Percentiles rank a stretch among this genome's conserved stretches.
Evolutionary conservation across 2,329 filamentous ascomycete species (phyloP).

Genomic region (Fusarium abutilonis): DNA sequence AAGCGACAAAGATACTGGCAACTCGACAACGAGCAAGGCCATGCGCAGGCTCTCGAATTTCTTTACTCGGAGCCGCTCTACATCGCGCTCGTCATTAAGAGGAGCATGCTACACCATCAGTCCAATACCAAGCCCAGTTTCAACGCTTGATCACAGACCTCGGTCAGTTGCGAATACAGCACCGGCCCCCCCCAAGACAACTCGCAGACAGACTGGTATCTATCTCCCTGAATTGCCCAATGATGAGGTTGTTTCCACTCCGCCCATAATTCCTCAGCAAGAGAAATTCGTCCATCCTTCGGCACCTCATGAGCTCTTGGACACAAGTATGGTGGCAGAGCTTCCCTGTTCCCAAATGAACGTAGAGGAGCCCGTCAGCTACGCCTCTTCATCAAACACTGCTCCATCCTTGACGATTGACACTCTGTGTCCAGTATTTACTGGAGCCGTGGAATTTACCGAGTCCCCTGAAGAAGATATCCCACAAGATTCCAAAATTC

Average conservation of each 20-base stretch:
- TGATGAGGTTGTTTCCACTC: background rate
- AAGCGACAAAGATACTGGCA: background rate
- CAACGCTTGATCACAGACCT: background rate
- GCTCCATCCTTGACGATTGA: background rate
- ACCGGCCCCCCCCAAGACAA: background rate
- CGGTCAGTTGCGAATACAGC: background rate
- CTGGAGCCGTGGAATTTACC: background rate
- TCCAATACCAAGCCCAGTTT: background rate
- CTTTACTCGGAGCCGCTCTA: conserved; percentile 5
- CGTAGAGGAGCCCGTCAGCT: background rate
- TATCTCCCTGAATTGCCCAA: background rate
- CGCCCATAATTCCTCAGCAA: background rate
- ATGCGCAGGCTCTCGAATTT: conserved; percentile 1
- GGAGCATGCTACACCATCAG: background rate
- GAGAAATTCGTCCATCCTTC: background rate
- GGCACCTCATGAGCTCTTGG: background rate
- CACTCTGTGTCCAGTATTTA: background rate
- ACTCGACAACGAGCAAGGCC: background rate
- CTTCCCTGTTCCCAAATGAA: background rate
- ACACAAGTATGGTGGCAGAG: background rate
- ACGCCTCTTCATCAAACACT: background rate
- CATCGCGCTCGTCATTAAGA: background rate
- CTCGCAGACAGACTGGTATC: background rate
- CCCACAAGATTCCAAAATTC: background rate
- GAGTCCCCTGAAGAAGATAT: conserved; percentile 2